Conservation (phyloP, 495 filamentous ascomycete species). For the Aspergillus sclerotioniger region DNA sequence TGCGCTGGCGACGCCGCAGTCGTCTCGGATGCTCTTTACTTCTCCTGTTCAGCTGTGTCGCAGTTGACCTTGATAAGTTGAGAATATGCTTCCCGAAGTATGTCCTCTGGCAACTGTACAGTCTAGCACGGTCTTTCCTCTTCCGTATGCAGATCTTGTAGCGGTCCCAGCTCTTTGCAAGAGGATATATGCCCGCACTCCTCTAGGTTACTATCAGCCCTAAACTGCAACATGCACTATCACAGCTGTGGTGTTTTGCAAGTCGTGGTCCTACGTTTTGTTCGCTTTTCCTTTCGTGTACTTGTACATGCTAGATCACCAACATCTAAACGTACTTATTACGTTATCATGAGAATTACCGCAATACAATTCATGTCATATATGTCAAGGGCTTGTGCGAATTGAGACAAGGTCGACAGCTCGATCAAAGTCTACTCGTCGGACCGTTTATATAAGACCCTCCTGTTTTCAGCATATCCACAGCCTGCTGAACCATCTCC, state of each 20-base stretch:
- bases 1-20: neutral
- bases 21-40: neutral
- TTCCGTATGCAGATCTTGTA: constrained; percentile 2
- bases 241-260: constrained; percentile 2
- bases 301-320: constrained; percentile 38
- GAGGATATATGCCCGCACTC: neutral
- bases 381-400: neutral
- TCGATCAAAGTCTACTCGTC: constrained; percentile 36
- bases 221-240: neutral
- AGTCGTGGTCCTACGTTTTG: constrained; percentile 3
- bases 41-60: constrained; percentile 2
- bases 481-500: constrained; percentile 82
- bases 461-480: constrained; percentile 58
- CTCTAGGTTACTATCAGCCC: neutral
- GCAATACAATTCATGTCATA: constrained; percentile 13
- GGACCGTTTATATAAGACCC: constrained; percentile 34
- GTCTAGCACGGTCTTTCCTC: neutral
- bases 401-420: neutral
- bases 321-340: constrained; percentile 19
- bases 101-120: neutral
- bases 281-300: constrained; percentile 30
- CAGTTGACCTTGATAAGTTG: constrained; percentile 3
- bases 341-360: constrained; percentile 14
- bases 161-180: neutral
- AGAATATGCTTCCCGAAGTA: neutral